Evolutionary conservation across 257 asterid species (phyloP), one percentile per base, ranked within the genome.

Genomic region (Jaltomata sinuosa): DNA sequence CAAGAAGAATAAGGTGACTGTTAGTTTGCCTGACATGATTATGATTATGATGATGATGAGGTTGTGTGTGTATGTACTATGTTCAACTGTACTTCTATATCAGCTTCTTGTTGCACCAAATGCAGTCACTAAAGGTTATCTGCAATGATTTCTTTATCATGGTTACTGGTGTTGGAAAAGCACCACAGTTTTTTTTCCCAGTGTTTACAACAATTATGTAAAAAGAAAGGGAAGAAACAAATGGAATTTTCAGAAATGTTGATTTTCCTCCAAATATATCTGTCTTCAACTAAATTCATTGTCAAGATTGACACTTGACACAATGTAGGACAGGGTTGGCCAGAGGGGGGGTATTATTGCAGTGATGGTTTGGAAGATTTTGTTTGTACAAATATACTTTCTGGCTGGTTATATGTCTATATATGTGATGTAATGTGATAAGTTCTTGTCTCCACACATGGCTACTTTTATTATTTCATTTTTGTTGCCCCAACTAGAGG

Each of bases 1-100:
- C 69, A 92, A 79, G 79, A 87, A 86, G 84, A 87, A 82, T 62
- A 87, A 82, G 91, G 84, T 84, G 31, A 88, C 62, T 79, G 79
- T 78, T 49, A 27, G 42, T 82, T 84, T 89, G 85, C 67, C 87
- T 83, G 89, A 83, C 95, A 93, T 93, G 93, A 85, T 90, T 54
- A 21, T 78, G 82, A 78, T 76, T 11, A 53, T 61, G 40, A 61
- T 81, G 77, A 40, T 8, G 36, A 57, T 4, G 88, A 80, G 54
- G 57, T 8, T 64, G 79, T 36, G 68, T 79, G 72, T 47, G 68
- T 84, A 84, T 72, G 81, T 87, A 49, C 67, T 45, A 25, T 74
- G 61, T 47, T 71, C 84, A 87, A 49, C 64, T 84, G 83, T 77
- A 78, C 83, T 79, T 84, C n/a, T 82, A 45, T 83, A 76, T 81